Evolutionary conservation across 2,329 filamentous ascomycete genomes (phyloP).

Genomic region (Aspergillus sp.): DNA sequence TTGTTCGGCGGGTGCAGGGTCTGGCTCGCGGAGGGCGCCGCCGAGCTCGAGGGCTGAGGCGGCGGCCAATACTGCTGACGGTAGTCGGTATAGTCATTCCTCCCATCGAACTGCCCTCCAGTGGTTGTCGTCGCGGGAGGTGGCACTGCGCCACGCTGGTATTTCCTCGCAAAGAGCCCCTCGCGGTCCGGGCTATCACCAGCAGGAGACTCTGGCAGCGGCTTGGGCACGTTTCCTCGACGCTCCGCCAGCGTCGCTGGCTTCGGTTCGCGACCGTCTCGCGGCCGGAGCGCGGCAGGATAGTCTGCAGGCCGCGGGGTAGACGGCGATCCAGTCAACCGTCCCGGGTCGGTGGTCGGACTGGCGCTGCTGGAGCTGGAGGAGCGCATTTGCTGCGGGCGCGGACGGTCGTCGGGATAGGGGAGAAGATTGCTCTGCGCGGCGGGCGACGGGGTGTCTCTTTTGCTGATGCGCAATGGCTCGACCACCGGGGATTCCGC

Average conservation of each 20-base stretch:
- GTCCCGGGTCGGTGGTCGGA: constrained; percentile 25
- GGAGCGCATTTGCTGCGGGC: constrained; percentile 35
- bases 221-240: constrained; percentile 71
- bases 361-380: constrained; percentile 29
- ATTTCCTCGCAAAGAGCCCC: constrained; percentile 71
- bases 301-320: constrained; percentile 32
- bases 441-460: constrained; percentile 62
- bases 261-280: constrained; percentile 52
- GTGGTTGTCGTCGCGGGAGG: constrained; percentile 28
- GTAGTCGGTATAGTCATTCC: constrained; percentile 51
- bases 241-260: constrained; percentile 72
- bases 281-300: constrained; percentile 40
- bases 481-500: constrained; percentile 75
- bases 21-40: constrained; percentile 24
- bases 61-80: constrained; percentile 65
- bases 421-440: constrained; percentile 58
- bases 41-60: constrained; percentile 33
- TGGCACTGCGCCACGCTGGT: constrained; percentile 43
- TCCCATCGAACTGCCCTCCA: constrained; percentile 24
- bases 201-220: constrained; percentile 77
- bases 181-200: constrained; percentile 73
- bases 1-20: constrained; percentile 51
- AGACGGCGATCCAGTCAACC: constrained; percentile 19
- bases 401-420: constrained; percentile 67
- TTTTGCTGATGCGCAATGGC: constrained; percentile 82